Conservation (phyloP, 257 asterid genomes). For the Rehmannia glutinosa region DNA sequence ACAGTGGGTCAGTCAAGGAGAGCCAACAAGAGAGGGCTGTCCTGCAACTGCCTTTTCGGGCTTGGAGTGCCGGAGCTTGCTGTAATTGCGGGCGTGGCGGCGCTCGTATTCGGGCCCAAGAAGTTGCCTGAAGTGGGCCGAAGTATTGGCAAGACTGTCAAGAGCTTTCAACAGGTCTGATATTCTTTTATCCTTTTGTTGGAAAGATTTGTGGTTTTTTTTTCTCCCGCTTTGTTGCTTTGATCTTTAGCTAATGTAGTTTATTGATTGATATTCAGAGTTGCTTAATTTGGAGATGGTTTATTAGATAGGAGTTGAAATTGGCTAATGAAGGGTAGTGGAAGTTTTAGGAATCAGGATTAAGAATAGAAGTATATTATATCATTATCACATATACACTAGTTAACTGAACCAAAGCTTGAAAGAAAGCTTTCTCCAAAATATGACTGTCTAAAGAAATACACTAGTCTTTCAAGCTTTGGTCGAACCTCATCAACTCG, state of each 20-base stretch:
- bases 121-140: slow-evolving; percentile 79
- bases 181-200: neutral
- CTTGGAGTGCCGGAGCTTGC: slow-evolving; percentile 89
- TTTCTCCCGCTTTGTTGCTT: neutral
- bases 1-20: slow-evolving; percentile 17
- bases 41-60: slow-evolving; percentile 70
- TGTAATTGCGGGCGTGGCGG: slow-evolving; percentile 75
- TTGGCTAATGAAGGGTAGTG: neutral
- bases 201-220: no score
- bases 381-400: no score
- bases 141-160: slow-evolving; percentile 75
- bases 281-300: neutral
- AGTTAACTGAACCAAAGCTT: no score
- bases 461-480: no score
- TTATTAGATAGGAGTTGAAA: neutral
- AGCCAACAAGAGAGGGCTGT: slow-evolving; percentile 39
- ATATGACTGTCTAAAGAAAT: no score
- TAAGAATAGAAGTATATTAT: no score
- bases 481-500: no score
- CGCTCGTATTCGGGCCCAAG: slow-evolving; percentile 75
- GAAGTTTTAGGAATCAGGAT: neutral
- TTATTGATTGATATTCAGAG: neutral
- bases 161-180: slow-evolving; percentile 39
- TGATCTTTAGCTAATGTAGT: neutral
- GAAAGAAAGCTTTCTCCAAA: no score